A percentile compares a stretch with the other conserved stretches of the same genome.
phyloP scores from a whole-genome alignment of 495 filamentous ascomycete genomes.

The Friedmanniomyces simplex region DNA sequence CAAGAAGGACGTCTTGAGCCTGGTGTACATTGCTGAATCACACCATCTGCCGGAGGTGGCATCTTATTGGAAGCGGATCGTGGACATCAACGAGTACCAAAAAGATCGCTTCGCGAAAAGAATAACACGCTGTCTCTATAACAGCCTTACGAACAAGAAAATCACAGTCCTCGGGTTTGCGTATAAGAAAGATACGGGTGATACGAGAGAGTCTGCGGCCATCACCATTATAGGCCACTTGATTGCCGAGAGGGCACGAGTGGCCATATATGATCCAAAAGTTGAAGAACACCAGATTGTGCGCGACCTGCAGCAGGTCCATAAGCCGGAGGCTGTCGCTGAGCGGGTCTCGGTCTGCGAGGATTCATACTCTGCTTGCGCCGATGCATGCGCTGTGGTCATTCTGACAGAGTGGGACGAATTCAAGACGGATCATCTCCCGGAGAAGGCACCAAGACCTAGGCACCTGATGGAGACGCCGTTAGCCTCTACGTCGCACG shows the following conservation, averaged over 20 bases:
- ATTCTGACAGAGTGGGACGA: constrained; percentile 57
- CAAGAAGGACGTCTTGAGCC: constrained; percentile 68
- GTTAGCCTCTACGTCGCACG: background rate
- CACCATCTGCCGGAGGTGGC: constrained; percentile 62
- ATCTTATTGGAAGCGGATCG: constrained; percentile 63
- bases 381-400: constrained; percentile 41
- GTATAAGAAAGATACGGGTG: constrained; percentile 74
- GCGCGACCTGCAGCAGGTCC: constrained; percentile 28
- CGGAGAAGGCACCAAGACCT: background rate
- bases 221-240: constrained; percentile 57
- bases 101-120: constrained; percentile 54
- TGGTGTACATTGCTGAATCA: constrained; percentile 63
- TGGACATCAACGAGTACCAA: constrained; percentile 70
- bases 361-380: constrained; percentile 42
- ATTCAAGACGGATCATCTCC: constrained; percentile 36
- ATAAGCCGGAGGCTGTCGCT: constrained; percentile 15
- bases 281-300: constrained; percentile 42
- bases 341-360: constrained; percentile 30
- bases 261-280: constrained; percentile 67
- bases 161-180: constrained; percentile 66
- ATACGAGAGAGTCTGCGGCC: constrained; percentile 63
- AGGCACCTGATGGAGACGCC: background rate
- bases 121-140: constrained; percentile 56
- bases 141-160: constrained; percentile 60
- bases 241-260: constrained; percentile 50